Evolutionary conservation across 495 filamentous ascomycete genomes (phyloP).

Genomic region (Penicillium coffeae): DNA sequence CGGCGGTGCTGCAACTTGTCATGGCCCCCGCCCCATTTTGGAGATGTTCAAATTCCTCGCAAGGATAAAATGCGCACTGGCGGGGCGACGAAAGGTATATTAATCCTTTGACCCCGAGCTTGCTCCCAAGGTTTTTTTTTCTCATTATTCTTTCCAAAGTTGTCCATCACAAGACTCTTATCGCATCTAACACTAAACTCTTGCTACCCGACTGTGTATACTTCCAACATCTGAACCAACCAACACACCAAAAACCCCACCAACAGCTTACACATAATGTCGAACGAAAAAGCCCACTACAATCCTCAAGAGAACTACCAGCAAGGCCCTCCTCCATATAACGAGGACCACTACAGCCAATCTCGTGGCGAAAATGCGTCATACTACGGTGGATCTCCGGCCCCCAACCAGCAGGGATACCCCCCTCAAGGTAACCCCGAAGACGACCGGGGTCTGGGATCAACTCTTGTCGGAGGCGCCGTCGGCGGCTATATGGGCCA

Average conservation of each 20-base stretch:
- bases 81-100: background rate
- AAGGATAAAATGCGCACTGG: background rate
- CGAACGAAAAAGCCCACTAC: background rate
- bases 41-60: background rate
- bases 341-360: background rate
- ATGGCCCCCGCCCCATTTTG: background rate
- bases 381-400: slow-evolving; percentile 20
- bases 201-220: no score
- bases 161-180: no score
- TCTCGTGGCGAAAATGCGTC: slow-evolving; percentile 5
- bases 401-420: background rate
- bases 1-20: background rate
- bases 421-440: slow-evolving; percentile 20
- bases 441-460: slow-evolving; percentile 42
- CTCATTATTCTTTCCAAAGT: background rate
- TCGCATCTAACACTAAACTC: no score
- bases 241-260: no score
- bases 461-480: slow-evolving; percentile 39
- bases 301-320: background rate
- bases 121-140: background rate
- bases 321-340: background rate
- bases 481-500: slow-evolving; percentile 44
- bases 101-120: background rate
- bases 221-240: no score
- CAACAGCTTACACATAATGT: background rate